These are phyloP conservation scores for Hymenochaete sp. DNA, from an alignment of 1,284 basidiomycete genomes.

Conservation along the genomic window DNA sequence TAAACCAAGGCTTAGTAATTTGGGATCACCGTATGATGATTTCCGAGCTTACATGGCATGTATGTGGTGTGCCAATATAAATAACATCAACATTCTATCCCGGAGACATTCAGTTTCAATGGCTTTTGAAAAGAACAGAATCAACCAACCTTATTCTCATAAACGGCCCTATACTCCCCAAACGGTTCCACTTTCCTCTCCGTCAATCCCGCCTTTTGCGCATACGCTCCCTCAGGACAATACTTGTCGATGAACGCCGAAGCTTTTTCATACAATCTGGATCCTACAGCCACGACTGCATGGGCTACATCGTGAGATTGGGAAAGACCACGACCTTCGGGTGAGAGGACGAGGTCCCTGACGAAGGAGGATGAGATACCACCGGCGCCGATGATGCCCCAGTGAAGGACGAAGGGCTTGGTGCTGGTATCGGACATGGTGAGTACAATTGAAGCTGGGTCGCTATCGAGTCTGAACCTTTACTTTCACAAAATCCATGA, in stretches of 20 bases:
- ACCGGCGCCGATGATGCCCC: constrained; percentile 18
- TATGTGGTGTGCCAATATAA: constrained; percentile 39
- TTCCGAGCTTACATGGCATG: constrained; percentile 27
- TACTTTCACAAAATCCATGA: too few relatives aligned
- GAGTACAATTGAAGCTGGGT: too few relatives aligned
- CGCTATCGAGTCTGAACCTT: too few relatives aligned
- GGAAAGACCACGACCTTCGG: constrained; percentile 25
- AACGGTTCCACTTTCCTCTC: constrained; percentile 26
- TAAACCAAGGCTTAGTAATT: not conserved
- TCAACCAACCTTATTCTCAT: constrained; percentile 17
- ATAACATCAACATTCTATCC: constrained; percentile 35
- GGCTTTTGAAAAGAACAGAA: not conserved
- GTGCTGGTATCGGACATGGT: too few relatives aligned
- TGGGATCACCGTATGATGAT: not conserved
- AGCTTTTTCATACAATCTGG: constrained; percentile 31
- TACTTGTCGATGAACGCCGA: constrained; percentile 30
- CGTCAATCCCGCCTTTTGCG: constrained; percentile 7
- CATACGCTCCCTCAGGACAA: constrained; percentile 23
- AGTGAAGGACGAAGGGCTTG: constrained; percentile 16
- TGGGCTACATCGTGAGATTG: constrained; percentile 37
- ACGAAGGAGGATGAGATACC: constrained; percentile 20
- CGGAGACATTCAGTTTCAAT: constrained; percentile 10
- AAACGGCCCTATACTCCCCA: constrained; percentile 37
- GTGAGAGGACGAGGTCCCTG: constrained; percentile 20
- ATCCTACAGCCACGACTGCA: constrained; percentile 34